Conservation (phyloP, 2,329 filamentous ascomycete genomes). For the Penicillium rolfsii region DNA sequence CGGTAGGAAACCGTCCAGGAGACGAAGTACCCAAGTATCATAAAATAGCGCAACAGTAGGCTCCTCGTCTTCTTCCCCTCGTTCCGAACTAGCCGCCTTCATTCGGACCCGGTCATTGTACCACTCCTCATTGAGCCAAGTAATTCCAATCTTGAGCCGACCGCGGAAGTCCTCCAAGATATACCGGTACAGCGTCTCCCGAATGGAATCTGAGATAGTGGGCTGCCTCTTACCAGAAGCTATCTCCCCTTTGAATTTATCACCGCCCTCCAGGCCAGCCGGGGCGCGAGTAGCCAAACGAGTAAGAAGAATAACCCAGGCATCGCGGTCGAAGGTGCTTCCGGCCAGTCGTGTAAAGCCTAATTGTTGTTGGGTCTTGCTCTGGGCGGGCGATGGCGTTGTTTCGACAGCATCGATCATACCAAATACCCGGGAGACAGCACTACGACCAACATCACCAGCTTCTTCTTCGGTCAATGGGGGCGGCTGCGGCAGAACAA, state of each 20-base stretch:
- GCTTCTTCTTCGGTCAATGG: slow-evolving; percentile 72
- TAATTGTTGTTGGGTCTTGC: slow-evolving; percentile 55
- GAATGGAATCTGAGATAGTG: slow-evolving; percentile 65
- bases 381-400: slow-evolving; percentile 57
- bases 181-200: slow-evolving; percentile 80
- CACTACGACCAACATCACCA: slow-evolving; percentile 72
- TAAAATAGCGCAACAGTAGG: slow-evolving; percentile 62
- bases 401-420: slow-evolving; percentile 76
- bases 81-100: slow-evolving; percentile 47
- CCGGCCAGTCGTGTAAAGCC: slow-evolving; percentile 85
- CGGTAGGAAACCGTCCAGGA: slow-evolving; percentile 86
- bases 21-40: slow-evolving; percentile 73
- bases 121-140: slow-evolving; percentile 98
- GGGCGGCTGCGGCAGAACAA: slow-evolving; percentile 77
- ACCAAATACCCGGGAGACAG: slow-evolving; percentile 75
- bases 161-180: slow-evolving; percentile 89
- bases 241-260: slow-evolving; percentile 34
- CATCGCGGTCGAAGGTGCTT: slow-evolving; percentile 80
- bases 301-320: slow-evolving; percentile 87
- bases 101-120: slow-evolving; percentile 77
- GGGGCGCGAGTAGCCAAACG: slow-evolving; percentile 80
- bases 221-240: slow-evolving; percentile 29
- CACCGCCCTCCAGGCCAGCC: slow-evolving; percentile 65
- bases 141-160: slow-evolving; percentile 85
- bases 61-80: slow-evolving; percentile 48